These are phyloP conservation scores for Ochetophila trinervis DNA, from an alignment of 306 rosid genomes.

Conservation along the genomic window DNA sequence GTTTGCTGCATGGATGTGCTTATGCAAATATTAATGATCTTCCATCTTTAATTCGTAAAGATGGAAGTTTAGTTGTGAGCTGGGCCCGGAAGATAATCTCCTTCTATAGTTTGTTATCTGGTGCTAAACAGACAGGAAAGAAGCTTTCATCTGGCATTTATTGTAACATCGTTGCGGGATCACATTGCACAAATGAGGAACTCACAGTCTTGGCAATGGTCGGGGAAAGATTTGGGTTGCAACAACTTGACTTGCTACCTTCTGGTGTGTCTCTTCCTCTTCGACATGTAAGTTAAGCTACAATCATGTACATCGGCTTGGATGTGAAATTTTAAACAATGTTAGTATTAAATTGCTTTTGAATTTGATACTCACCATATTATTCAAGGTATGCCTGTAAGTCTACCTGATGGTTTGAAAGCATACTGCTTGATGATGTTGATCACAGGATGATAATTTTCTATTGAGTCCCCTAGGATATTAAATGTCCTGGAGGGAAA, in stretches of 20 bases:
- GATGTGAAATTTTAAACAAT: not conserved
- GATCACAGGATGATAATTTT: not conserved
- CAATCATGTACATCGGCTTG: not conserved
- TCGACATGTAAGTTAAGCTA: conserved; percentile 69
- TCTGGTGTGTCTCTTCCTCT: conserved; percentile 92
- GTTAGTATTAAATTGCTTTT: not conserved
- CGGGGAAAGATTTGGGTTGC: conserved; percentile 94
- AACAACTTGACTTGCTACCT: conserved; percentile 89
- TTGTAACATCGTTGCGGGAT: conserved; percentile 69
- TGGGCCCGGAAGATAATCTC: conserved; percentile 77
- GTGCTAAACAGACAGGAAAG: conserved; percentile 68
- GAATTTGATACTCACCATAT: not conserved
- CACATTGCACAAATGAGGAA: conserved; percentile 80
- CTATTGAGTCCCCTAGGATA: conserved; percentile 12
- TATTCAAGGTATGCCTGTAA: not conserved
- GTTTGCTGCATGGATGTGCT: conserved; percentile 65
- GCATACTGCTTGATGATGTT: not conserved
- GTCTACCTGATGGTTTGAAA: not conserved
- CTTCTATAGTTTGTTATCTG: conserved; percentile 82
- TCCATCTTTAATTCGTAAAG: conserved; percentile 61
- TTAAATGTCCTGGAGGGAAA: not conserved
- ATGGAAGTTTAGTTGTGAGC: conserved; percentile 66
- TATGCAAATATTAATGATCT: conserved; percentile 54
- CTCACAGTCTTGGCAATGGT: conserved; percentile 89
- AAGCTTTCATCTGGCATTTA: conserved; percentile 80